Conservation (phyloP, 257 asterid species). For the Nicotiana noctiflora region DNA sequence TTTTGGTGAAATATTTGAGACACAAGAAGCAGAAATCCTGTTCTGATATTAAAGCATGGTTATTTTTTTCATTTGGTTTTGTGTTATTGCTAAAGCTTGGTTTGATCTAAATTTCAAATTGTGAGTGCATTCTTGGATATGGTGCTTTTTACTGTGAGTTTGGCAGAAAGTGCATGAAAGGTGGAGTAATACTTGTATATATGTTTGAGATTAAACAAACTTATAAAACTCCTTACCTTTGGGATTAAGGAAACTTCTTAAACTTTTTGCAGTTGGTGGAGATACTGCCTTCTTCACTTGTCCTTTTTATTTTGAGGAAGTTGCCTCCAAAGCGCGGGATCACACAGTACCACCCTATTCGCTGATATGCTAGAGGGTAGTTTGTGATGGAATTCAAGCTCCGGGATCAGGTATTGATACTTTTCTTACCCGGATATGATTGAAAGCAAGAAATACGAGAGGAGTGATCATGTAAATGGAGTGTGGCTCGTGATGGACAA, state of each 20-base stretch:
- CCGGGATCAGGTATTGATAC: neutral
- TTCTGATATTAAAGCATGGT: neutral
- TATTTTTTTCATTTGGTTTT: neutral
- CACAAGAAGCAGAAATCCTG: neutral
- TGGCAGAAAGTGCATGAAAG: neutral
- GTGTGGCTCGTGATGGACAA: neutral
- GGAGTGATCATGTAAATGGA: neutral
- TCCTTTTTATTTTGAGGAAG: constrained; percentile 90
- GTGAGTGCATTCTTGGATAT: neutral
- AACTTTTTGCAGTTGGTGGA: constrained; percentile 60
- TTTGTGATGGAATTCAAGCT: neutral
- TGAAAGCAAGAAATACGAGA: neutral
- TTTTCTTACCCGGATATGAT: neutral
- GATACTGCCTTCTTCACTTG: constrained; percentile 82
- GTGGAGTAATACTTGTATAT: neutral
- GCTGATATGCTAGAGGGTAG: constrained; percentile 22
- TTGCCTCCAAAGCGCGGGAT: constrained; percentile 90
- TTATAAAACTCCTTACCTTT: neutral
- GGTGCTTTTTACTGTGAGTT: neutral
- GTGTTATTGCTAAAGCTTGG: neutral
- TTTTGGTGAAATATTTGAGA: neutral
- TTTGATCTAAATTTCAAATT: neutral
- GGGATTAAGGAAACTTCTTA: neutral
- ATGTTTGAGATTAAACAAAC: neutral
- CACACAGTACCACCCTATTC: constrained; percentile 89